phyloP scores from a whole-genome alignment of 1,139 yeast species.

The Geotrichum fermentans region DNA sequence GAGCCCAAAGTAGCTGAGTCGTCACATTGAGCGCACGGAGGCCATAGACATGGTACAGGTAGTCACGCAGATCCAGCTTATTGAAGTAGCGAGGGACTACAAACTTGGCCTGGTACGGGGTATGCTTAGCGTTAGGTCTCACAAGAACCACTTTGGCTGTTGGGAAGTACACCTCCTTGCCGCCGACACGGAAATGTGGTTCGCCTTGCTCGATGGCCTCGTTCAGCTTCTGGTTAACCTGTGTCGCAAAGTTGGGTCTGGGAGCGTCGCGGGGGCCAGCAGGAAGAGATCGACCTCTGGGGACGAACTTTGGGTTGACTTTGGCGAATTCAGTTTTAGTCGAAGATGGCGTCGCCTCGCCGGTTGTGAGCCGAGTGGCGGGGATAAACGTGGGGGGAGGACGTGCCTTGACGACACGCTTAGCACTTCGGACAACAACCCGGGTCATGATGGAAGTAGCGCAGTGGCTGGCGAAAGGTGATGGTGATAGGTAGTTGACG shows the following conservation, averaged over 20 bases:
- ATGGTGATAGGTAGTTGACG: too few relatives aligned
- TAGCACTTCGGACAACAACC: conserved; percentile 14
- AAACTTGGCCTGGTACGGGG: conserved; percentile 93
- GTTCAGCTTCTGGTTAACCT: conserved; percentile 40
- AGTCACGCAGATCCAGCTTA: conserved; percentile 86
- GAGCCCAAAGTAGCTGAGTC: conserved; percentile 75
- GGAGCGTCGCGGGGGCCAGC: conserved; percentile 12
- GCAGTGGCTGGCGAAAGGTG: too few relatives aligned
- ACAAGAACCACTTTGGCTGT: conserved; percentile 72
- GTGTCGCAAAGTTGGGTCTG: conserved; percentile 15
- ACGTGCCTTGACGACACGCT: conserved; percentile 14
- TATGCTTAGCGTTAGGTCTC: conserved; percentile 87
- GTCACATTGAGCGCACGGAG: conserved; percentile 82
- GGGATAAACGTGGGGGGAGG: conserved; percentile 20
- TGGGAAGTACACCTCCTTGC: conserved; percentile 69
- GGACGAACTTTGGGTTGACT: conserved; percentile 1
- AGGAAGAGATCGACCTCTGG: conserved; percentile 2
- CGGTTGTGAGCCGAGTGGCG: conserved; percentile 6
- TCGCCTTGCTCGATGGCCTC: conserved; percentile 57
- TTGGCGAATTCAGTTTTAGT: not conserved
- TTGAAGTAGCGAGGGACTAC: conserved; percentile 88
- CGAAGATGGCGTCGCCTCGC: not conserved
- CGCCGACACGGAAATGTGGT: conserved; percentile 81
- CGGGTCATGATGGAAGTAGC: conserved; percentile 20
- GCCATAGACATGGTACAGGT: conserved; percentile 81